Conservation (phyloP, 208 protist genomes). For the Crithidia acanthocephali region DNA sequence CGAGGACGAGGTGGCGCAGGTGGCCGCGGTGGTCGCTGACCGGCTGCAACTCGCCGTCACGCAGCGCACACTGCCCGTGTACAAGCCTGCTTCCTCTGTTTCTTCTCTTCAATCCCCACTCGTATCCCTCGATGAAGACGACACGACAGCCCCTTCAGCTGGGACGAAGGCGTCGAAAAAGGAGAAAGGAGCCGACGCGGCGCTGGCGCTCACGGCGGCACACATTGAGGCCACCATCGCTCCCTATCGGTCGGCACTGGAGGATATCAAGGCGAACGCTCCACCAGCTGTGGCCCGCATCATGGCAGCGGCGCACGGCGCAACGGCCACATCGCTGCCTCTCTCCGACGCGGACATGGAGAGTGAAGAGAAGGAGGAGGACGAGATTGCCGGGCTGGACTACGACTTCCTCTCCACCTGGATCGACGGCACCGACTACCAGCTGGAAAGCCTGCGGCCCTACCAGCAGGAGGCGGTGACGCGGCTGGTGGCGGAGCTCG, state of each 20-base stretch:
- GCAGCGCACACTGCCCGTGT: conserved; percentile 21
- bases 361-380: conserved; percentile 26
- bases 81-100: conserved; percentile 1
- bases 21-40: conserved; percentile 39
- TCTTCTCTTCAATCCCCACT: neutral
- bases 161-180: neutral
- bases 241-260: conserved; percentile 1
- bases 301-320: neutral
- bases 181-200: neutral
- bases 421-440: conserved; percentile 43
- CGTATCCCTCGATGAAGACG: neutral
- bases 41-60: conserved; percentile 42
- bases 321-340: too few species aligned
- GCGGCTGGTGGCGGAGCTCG: conserved; percentile 47
- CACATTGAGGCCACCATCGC: conserved; percentile 14
- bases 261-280: neutral
- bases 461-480: conserved; percentile 76
- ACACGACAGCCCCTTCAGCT: neutral
- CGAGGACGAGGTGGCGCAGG: conserved; percentile 40
- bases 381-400: conserved; percentile 10
- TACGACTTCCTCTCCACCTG: conserved; percentile 17
- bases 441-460: conserved; percentile 41
- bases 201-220: neutral
- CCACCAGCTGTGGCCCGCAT: neutral
- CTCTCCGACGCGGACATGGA: neutral